Base-by-base conservation (phyloP, 768 basidiomycete species). In the Cystobasidium tubakii region DNA sequence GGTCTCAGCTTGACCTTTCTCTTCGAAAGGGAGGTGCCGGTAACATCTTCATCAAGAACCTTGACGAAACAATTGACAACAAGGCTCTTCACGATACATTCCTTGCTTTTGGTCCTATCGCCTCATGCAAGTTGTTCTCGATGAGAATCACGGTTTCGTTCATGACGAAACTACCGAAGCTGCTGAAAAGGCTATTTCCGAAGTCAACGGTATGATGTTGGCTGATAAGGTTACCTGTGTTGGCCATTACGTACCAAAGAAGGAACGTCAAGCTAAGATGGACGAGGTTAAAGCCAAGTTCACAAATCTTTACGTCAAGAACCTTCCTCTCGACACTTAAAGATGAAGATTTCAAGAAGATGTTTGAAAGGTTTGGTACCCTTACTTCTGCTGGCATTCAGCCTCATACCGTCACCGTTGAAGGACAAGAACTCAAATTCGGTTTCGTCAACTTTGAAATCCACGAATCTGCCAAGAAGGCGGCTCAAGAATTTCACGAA, bases 141-240 rank as follows among this genome's bases (percentile, higher is more conserved):
- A 98, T 81, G 92, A 96, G 81, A 88, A 90, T 76, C 98, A 98
- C 81, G 96, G 95, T 50, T 99, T 95, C 82, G 96, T 99, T 73
- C 96, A 99, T 82, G 98, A 98, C 83, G 93, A 97, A 84, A 96
- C 93, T 72, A 90, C 90, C 63, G 96, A 98, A 83, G 91, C 95
- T 23, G 93, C 94, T 74, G 91, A 94, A 15, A 88, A 86, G 64
- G 96, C 96, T 77, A 97, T 99, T 86, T 93, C 96, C 83, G 90
- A 92, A 70, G 96, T 98, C 81, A 96, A 99, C 81, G 93, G 95
- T 77, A 99, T 99, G 96, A 83, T 99, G 77, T 85, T 99, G 81
- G 98, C 98, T 83, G 96, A 99, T 85, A 97, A 96, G 84, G 97
- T 98, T 85, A 96, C 98, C 77, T 99, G 89, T 79, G 96, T 99